Evolutionary conservation across 306 rosid species (phyloP), one percentile per base, ranked within the genome.

Genomic region (Nissolia schottii): DNA sequence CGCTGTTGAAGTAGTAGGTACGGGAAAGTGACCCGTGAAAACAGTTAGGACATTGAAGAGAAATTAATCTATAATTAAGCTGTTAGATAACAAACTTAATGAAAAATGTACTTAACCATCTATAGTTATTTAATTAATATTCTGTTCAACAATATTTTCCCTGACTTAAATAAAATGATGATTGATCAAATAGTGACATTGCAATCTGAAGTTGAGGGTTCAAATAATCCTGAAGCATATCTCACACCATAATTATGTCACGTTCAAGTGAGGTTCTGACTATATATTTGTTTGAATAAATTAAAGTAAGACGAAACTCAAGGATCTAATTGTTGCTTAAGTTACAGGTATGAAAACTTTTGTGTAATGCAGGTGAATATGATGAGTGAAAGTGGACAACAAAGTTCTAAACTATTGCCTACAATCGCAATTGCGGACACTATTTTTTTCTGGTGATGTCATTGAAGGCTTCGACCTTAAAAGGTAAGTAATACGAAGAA

Each of bases 171-270:
- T 9, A 60, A 60, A 60, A 32, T 61, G 35, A 22, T 23, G 54
- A 38, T 45, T 45, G 51, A 45, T 15, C 68, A 59, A 59, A 19
- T 45, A 59, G 59, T 45, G 27, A 31, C n/a, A n/a, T 59, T 58
- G 10, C 59, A 45, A 59, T 57, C 69, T 59, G 55, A 20, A 43
- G 24, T 72, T 72, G 34, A 31, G 59, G 3, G 25, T 32, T 59
- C 34, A 43, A 71, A 71, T 55, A 71, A 71, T 55, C 29, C 18
- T 70, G 55, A 70, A 70, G 65, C 75, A 71, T 58, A 9, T 31
- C 7, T 58, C 67, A 41, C 5, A 58, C 46, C 46, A 71, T 58
- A 38, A 28, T 58, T 58, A 45, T 71, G 77, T 19, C 57, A 28
- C 18, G 32, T 58, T 57, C 32, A 57, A 24, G 58, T 58, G 23